Percentiles rank a stretch among this genome's conserved stretches.
Evolutionary conservation across 78 protist genomes (phyloP).

Genomic region (Guillardia theta): DNA sequence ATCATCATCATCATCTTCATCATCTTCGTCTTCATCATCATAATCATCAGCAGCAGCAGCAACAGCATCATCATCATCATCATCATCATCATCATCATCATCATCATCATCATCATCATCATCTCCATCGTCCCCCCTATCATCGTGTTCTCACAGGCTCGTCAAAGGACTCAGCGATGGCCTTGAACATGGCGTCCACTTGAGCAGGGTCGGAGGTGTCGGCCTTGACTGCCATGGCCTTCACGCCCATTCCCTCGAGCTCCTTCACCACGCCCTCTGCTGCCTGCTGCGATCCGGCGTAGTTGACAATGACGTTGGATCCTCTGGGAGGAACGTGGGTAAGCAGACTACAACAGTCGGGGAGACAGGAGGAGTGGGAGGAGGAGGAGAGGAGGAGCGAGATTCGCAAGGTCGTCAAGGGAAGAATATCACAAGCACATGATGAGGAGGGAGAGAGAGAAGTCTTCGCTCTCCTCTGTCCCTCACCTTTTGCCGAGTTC

Average conservation of each 20-base stretch:
- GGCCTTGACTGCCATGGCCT: slow-evolving; percentile 30
- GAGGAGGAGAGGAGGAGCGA: not conserved
- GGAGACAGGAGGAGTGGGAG: not conserved
- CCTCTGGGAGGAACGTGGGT: not conserved
- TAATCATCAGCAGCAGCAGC: not conserved
- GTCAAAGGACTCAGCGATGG: not conserved
- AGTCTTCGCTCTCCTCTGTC: too few species aligned
- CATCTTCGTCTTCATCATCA: not conserved
- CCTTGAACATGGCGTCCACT: not conserved
- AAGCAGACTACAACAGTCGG: not conserved
- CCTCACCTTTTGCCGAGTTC: not conserved
- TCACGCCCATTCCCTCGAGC: not conserved
- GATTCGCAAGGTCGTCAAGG: not conserved
- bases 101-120: not conserved
- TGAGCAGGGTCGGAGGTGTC: slow-evolving; percentile 10
- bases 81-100: not conserved
- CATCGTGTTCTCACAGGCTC: not conserved
- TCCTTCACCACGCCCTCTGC: slow-evolving; percentile 24
- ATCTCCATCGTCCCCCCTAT: not conserved
- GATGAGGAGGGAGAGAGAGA: not conserved
- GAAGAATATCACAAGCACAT: not conserved
- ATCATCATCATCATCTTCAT: not conserved
- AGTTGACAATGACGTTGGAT: slow-evolving; percentile 12
- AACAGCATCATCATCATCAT: not conserved
- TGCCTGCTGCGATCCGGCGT: slow-evolving; percentile 9